These are phyloP conservation scores for Quercus cerris DNA, from an alignment of 306 rosid species.

Conservation along the genomic window DNA sequence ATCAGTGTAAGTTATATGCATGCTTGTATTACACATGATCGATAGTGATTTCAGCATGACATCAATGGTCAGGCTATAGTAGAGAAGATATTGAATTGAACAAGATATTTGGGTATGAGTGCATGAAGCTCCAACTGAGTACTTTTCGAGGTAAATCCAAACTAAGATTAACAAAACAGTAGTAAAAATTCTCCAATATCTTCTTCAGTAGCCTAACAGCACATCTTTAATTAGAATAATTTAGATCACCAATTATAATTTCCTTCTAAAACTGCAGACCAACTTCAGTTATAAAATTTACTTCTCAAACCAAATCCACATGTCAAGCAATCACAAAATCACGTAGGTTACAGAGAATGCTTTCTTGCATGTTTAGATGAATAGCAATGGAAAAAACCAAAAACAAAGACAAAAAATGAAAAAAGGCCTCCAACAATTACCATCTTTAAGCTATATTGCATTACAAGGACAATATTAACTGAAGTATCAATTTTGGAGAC, in stretches of 20 bases:
- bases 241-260: background rate
- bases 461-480: background rate
- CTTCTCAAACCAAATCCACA: background rate
- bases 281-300: background rate
- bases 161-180: background rate
- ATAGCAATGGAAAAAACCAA: background rate
- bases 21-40: background rate
- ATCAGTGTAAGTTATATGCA: background rate
- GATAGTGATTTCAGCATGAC: background rate
- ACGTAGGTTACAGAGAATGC: background rate
- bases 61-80: background rate
- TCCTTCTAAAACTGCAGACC: background rate
- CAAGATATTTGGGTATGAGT: background rate
- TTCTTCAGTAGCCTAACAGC: background rate
- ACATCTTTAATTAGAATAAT: background rate
- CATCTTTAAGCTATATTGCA: background rate
- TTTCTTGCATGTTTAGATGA: background rate
- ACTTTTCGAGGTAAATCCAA: background rate
- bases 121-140: background rate
- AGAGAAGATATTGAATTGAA: background rate
- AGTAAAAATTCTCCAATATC: background rate
- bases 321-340: background rate
- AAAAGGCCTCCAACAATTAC: background rate
- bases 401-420: background rate
- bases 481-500: background rate